Percentiles rank a stretch among this genome's conserved stretches.
phyloP scores from a whole-genome alignment of 805 yeast species.

The Spathaspora sp. region DNA sequence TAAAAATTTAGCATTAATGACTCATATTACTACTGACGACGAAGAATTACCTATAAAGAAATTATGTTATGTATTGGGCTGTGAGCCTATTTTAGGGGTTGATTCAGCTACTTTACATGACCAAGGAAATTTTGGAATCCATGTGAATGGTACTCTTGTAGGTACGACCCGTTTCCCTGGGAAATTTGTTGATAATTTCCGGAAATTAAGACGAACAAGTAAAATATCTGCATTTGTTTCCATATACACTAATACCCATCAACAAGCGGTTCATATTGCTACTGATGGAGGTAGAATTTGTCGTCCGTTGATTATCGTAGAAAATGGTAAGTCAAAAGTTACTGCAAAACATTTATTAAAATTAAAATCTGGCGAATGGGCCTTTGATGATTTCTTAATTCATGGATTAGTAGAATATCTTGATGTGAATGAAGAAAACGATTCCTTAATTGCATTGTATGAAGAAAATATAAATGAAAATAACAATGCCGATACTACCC shows the following conservation, averaged over 20 bases:
- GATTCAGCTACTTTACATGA: constrained; percentile 83
- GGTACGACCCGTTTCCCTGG: constrained; percentile 87
- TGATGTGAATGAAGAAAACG: constrained; percentile 97
- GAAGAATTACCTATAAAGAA: constrained; percentile 86
- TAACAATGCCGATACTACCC: constrained; percentile 52
- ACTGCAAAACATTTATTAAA: constrained; percentile 62
- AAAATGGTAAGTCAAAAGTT: constrained; percentile 66
- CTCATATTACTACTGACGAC: constrained; percentile 97
- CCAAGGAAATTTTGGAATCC: constrained; percentile 76
- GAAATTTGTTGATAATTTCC: constrained; percentile 75
- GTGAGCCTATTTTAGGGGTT: constrained; percentile 75
- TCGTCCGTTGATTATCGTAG: constrained; percentile 88
- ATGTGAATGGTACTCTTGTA: constrained; percentile 88
- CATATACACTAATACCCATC: constrained; percentile 85
- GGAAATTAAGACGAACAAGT: constrained; percentile 79
- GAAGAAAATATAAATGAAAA: constrained; percentile 51
- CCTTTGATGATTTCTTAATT: constrained; percentile 85
- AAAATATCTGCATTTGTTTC: constrained; percentile 87
- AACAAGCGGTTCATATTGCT: constrained; percentile 91
- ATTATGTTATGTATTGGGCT: constrained; percentile 79
- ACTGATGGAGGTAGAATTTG: constrained; percentile 99
- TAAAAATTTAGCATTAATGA: constrained; percentile 94
- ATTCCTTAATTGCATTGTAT: constrained; percentile 85
- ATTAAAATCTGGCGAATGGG: constrained; percentile 66
- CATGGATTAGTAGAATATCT: constrained; percentile 90